Evolutionary conservation across 345 rosid genomes (phyloP), one percentile per base, ranked within the genome.

Genomic region (Eucalyptus melliodora): DNA sequence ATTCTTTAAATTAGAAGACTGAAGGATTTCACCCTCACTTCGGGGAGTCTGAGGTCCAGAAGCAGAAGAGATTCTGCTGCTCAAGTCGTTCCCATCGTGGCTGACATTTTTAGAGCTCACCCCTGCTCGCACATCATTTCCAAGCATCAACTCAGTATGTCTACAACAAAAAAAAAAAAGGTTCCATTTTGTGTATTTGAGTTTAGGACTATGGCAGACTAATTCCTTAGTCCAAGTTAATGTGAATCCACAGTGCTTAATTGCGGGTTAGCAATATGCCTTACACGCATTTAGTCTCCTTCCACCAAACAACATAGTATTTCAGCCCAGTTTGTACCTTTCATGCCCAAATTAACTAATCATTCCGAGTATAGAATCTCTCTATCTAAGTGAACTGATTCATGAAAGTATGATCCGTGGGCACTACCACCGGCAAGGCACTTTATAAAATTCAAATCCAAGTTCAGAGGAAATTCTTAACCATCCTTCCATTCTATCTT

Each of bases 1-100:
- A 91, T 88, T 95, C 94, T 96, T 98, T 65, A 98, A 91, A 55
- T 95, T 93, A 17, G 97, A 80, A 50, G 96, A 93, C 90, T 93
- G 95, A 91, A 98, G 92, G 88, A 98, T 97, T 93, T 97, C 99
- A 50, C 97, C 99, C 94, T 98, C 99, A 69, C 95, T 96, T 86
- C 98, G 91, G 40, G 98, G 97, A 89, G 97, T 92, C 89, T 90
- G 94, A 55, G 99, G 95, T 90, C 92, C 90, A 4, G 98, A 97
- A 88, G 91, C 82, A 19, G 95, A 93, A 30, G 98, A 95, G 14
- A 77, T 90, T 87, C 95, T 94, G 92, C 92, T 60, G 83, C 92
- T 93, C 88, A 92, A 89, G 89, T 86, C 91, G 80, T 90, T 93
- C 44, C 89, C 97, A 92, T 93, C 93, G 88, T 93, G 92, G 89